A percentile compares a stretch with the other conserved stretches of the same genome.
Evolutionary conservation across 805 yeast genomes (phyloP).

Genomic region (Nakazawaea ernobii): DNA sequence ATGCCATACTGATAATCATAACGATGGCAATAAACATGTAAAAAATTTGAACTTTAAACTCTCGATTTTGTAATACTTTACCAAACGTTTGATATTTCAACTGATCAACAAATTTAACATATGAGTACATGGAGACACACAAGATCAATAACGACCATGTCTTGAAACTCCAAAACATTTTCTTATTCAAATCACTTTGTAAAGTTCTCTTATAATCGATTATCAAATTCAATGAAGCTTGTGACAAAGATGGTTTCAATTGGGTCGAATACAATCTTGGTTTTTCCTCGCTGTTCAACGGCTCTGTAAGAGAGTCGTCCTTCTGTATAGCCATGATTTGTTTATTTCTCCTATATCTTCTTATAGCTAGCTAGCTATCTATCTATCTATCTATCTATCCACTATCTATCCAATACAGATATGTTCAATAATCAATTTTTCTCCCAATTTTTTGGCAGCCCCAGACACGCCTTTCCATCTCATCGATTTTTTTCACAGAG

Average conservation of each 20-base stretch:
- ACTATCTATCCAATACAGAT: too few relatives aligned
- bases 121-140: slow-evolving; percentile 16
- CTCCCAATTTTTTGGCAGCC: too few relatives aligned
- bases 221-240: slow-evolving; percentile 56
- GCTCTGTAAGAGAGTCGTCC: slow-evolving; percentile 45
- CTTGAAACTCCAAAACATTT: slow-evolving; percentile 40
- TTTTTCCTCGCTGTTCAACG: slow-evolving; percentile 45
- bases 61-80: slow-evolving; percentile 13
- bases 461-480: neutral
- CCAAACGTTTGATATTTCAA: slow-evolving; percentile 7
- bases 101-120: slow-evolving; percentile 13
- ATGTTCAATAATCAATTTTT: too few relatives aligned
- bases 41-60: slow-evolving; percentile 19
- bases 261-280: slow-evolving; percentile 45
- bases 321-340: slow-evolving; percentile 32
- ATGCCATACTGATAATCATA: slow-evolving; percentile 30
- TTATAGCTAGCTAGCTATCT: too few relatives aligned
- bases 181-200: slow-evolving; percentile 41
- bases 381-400: slow-evolving; percentile 19
- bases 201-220: slow-evolving; percentile 51
- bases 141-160: slow-evolving; percentile 25
- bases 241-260: slow-evolving; percentile 51
- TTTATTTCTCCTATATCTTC: slow-evolving; percentile 18
- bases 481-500: too few relatives aligned
- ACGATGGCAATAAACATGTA: slow-evolving; percentile 30